Percentiles rank a stretch among this genome's conserved stretches.
These are phyloP conservation scores for Zelonia costaricensis DNA, from an alignment of 208 protist species.

Conservation along the genomic window DNA sequence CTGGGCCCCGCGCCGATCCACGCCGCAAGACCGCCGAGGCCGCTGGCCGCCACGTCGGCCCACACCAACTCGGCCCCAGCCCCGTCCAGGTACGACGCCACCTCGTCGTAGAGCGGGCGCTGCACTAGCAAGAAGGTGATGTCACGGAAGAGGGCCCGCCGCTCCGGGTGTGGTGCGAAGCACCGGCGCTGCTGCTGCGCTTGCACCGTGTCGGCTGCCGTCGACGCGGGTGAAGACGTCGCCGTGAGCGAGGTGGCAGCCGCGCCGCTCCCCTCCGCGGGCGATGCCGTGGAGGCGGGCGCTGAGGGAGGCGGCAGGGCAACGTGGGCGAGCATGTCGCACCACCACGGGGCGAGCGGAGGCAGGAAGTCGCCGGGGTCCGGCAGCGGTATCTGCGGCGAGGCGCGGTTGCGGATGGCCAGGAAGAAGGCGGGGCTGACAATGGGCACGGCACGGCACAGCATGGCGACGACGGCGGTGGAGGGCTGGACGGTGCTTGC, in stretches of 20 bases:
- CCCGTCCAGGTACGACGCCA: conserved; percentile 44
- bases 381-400: conserved; percentile 54
- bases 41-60: conserved; percentile 36
- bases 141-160: conserved; percentile 46
- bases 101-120: conserved; percentile 56
- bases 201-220: background rate
- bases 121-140: conserved; percentile 68
- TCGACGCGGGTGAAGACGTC: background rate
- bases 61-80: conserved; percentile 47
- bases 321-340: conserved; percentile 13
- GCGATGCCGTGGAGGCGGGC: too few species aligned
- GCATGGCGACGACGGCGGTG: conserved; percentile 52
- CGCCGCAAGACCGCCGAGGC: background rate
- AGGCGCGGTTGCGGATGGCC: conserved; percentile 34
- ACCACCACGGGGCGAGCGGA: conserved; percentile 25
- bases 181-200: background rate
- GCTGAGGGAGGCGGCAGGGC: background rate
- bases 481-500: conserved; percentile 47
- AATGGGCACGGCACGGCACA: conserved; percentile 60
- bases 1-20: background rate
- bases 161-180: conserved; percentile 35
- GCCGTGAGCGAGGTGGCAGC: background rate
- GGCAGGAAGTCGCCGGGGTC: conserved; percentile 32
- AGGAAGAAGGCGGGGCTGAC: conserved; percentile 67
- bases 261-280: background rate